A percentile compares a stretch with the other conserved stretches of the same genome.
These are phyloP conservation scores for Amanita subjunquillea DNA, from an alignment of 768 basidiomycete species.

Conservation along the genomic window DNA sequence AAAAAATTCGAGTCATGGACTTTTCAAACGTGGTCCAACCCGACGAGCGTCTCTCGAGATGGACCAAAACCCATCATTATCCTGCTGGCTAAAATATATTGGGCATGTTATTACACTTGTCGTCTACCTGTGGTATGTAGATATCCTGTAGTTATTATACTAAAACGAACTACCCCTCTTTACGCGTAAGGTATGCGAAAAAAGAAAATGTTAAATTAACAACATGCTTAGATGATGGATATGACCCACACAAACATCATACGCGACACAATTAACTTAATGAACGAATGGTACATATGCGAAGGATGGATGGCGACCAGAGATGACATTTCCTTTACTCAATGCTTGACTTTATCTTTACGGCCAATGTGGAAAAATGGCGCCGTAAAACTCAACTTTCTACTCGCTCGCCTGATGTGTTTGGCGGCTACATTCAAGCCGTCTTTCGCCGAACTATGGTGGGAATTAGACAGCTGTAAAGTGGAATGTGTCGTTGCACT, in stretches of 20 bases:
- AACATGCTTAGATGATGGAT: not conserved
- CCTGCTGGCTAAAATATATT: not conserved
- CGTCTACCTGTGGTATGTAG: slow-evolving; percentile 1
- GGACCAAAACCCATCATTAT: slow-evolving; percentile 22
- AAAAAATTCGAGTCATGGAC: slow-evolving; percentile 36
- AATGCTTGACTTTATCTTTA: slow-evolving; percentile 33
- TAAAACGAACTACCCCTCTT: not conserved
- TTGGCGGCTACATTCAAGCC: not conserved
- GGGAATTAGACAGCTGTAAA: not conserved
- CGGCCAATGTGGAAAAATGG: slow-evolving; percentile 50
- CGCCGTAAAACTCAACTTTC: slow-evolving; percentile 62
- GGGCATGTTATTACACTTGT: slow-evolving; percentile 1
- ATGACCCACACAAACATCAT: no score
- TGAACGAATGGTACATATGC: not conserved
- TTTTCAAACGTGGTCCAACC: slow-evolving; percentile 23
- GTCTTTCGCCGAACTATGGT: not conserved
- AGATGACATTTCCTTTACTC: slow-evolving; percentile 10
- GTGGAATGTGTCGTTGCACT: not conserved
- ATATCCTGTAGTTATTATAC: not conserved
- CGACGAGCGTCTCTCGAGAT: slow-evolving; percentile 18
- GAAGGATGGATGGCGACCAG: not conserved
- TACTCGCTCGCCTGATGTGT: slow-evolving; percentile 24
- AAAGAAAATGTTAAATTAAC: not conserved
- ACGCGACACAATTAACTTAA: not conserved
- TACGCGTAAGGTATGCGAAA: not conserved